Evolutionary conservation across 2,329 filamentous ascomycete species (phyloP).

Genomic region (Orbilia javanica): DNA sequence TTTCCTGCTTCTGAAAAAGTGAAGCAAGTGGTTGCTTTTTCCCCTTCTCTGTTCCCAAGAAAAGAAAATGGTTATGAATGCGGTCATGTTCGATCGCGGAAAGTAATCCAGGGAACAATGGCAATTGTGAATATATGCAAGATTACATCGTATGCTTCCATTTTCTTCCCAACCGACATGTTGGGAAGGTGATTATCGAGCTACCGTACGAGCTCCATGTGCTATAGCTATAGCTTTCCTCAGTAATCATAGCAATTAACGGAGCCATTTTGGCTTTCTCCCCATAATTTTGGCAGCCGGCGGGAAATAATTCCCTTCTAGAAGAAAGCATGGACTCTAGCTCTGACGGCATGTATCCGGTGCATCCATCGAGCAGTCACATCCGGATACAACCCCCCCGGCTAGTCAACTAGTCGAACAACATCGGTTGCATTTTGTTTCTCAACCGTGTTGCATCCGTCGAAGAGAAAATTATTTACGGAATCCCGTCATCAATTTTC

Average conservation of each 20-base stretch:
- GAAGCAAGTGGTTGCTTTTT: constrained; percentile 14
- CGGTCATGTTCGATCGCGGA: constrained; percentile 4
- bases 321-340: constrained; percentile 9
- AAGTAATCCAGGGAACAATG: constrained; percentile 20
- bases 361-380: constrained; percentile 11
- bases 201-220: not conserved
- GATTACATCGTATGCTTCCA: not conserved
- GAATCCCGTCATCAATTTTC: not conserved
- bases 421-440: constrained; percentile 22
- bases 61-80: constrained; percentile 3
- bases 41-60: not conserved
- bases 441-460: constrained; percentile 1
- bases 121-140: constrained; percentile 12
- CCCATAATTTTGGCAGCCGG: not conserved
- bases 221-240: not conserved
- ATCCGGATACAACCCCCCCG: constrained; percentile 3
- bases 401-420: not conserved
- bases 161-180: not conserved
- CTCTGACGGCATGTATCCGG: constrained; percentile 17
- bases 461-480: not conserved
- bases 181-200: constrained; percentile 5
- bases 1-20: not conserved
- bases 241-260: not conserved
- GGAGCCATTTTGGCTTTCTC: not conserved
- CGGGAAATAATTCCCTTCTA: constrained; percentile 19